These are phyloP conservation scores for Rhodomyrtus psidioides DNA, from an alignment of 441 rosid genomes.

Conservation along the genomic window DNA sequence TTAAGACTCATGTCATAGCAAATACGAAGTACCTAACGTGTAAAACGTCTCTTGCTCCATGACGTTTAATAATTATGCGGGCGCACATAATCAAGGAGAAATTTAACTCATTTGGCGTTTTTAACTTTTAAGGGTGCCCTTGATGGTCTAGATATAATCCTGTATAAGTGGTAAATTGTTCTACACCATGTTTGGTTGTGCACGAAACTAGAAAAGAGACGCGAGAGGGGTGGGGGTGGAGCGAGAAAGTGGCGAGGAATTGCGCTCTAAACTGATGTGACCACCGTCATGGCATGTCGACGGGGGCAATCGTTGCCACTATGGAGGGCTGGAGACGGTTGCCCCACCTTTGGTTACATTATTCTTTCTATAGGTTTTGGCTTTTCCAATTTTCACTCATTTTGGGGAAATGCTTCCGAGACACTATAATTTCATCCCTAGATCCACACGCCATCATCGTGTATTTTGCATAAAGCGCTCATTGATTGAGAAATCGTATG, in stretches of 20 bases:
- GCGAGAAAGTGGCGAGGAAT: too few relatives aligned
- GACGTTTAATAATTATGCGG: not conserved
- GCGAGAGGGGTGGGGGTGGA: too few relatives aligned
- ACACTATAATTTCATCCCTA: too few relatives aligned
- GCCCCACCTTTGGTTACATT: not conserved
- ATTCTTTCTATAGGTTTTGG: not conserved
- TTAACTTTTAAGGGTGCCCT: too few relatives aligned
- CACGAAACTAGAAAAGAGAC: too few relatives aligned
- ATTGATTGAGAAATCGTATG: too few relatives aligned
- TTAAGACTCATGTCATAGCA: not conserved
- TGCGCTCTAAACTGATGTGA: not conserved
- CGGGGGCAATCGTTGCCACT: not conserved
- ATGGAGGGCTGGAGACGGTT: not conserved
- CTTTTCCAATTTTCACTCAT: not conserved
- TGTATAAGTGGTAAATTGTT: not conserved
- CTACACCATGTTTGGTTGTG: not conserved
- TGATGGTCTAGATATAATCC: not conserved
- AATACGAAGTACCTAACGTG: not conserved
- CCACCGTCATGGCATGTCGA: not conserved
- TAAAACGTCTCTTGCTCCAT: not conserved
- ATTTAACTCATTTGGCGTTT: not conserved
- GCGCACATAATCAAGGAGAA: not conserved
- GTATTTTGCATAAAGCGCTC: too few relatives aligned
- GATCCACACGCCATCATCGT: too few relatives aligned
- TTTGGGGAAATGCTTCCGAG: too few relatives aligned